Evolutionary conservation across 768 basidiomycete genomes (phyloP), one percentile per base, ranked within the genome.

Genomic region (Lanmaoa pseudosensibilis): DNA sequence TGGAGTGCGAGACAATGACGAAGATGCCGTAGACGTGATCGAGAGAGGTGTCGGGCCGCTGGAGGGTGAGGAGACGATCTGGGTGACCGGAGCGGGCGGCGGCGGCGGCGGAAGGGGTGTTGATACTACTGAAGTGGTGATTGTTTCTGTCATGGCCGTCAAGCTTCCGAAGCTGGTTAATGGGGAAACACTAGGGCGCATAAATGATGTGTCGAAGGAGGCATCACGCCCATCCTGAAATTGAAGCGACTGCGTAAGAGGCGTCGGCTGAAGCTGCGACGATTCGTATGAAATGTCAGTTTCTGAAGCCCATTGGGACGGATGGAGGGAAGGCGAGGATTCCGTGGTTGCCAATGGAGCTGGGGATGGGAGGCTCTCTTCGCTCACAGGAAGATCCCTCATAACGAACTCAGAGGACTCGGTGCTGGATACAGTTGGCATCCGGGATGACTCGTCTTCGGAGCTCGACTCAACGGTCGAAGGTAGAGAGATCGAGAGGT

Each of bases 201-300:
- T 74, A 67, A 87, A 78, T 0, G 90, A 90, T 0, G 89, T 89
- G 55, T 92, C 90, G 55, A 84, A 86, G 0, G 88, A 90, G 0
- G 65, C 73, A 59, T 92, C 90, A 10, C 63, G 67, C 5, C 78
- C 80, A 43, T 92, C 89, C 1, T 80, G 83, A 43, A 90, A 67
- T 0, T 75, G 73, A 6, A 73, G 59, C 6, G 78, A 77, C 45
- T 73, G 78, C 4, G 82, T 74, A 21, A 87, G 86, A 18, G 87
- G 88, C 2, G 91, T 90, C 1, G 90, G 85, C 6, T 74, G 76
- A 23, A 93, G 74, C n/a, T 88, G 73, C 1, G 88, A 88, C 0
- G 91, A 91, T 21, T 92, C 90, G 58, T 87, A 92, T 0, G 90
- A 87, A 11, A 77, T 66, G 52, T 89, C 84, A 0, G 85, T 86